Conservation (phyloP, 108 stramenopile species). For the Chaetoceros tenuissimus region DNA sequence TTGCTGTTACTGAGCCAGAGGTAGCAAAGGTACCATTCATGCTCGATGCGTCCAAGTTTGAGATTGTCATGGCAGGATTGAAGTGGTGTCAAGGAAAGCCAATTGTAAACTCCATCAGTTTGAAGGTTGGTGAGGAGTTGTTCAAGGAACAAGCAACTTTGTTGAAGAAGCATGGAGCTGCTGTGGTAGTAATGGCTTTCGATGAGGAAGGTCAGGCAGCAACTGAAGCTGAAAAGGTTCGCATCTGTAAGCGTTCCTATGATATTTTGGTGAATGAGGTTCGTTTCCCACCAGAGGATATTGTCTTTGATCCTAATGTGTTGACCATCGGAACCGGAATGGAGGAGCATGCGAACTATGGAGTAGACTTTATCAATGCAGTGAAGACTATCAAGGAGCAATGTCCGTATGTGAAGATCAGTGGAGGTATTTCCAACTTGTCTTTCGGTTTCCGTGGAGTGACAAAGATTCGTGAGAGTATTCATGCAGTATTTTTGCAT, state of each 20-base stretch:
- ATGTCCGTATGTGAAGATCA: slow-evolving; percentile 95
- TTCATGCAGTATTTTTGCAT: slow-evolving; percentile 96
- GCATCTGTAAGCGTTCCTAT: slow-evolving; percentile 99
- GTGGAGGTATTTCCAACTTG: slow-evolving; percentile 97
- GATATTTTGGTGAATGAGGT: slow-evolving; percentile 95
- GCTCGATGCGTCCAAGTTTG: slow-evolving; percentile 98
- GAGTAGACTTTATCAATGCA: slow-evolving; percentile 97
- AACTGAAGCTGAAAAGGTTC: slow-evolving; percentile 92
- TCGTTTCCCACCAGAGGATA: slow-evolving; percentile 97
- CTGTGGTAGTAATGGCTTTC: slow-evolving; percentile 99
- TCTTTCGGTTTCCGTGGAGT: slow-evolving; percentile 97
- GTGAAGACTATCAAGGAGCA: slow-evolving; percentile 89
- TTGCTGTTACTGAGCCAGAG: slow-evolving; percentile 97
- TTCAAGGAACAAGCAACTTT: slow-evolving; percentile 95
- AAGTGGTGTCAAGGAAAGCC: slow-evolving; percentile 98
- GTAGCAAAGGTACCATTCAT: slow-evolving; percentile 96
- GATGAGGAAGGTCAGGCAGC: slow-evolving; percentile 99
- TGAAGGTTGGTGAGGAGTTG: slow-evolving; percentile 97
- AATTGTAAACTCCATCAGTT: slow-evolving; percentile 95
- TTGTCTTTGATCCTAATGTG: too few relatives aligned
- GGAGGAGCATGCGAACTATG: slow-evolving; percentile 97
- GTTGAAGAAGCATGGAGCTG: slow-evolving; percentile 94
- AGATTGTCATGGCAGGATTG: slow-evolving; percentile 90
- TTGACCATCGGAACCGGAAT: slow-evolving; percentile 97
- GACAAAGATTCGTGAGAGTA: slow-evolving; percentile 95